A percentile compares a stretch with the other conserved stretches of the same genome.
These are phyloP conservation scores for Rhododendron simsii DNA, from an alignment of 148 eudicot species.

Conservation along the genomic window DNA sequence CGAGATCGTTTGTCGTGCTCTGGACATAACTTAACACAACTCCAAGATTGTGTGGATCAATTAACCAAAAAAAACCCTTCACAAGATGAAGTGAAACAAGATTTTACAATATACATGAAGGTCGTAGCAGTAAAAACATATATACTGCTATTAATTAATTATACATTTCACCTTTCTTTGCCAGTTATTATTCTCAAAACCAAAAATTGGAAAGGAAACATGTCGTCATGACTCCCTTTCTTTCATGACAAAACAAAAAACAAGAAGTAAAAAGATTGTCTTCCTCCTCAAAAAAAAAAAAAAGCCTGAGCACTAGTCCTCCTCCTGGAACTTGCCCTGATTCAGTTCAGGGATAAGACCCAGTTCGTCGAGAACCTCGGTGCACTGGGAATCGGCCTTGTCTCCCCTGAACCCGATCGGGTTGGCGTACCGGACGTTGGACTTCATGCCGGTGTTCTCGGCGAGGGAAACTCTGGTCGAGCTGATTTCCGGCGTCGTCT, in stretches of 20 bases:
- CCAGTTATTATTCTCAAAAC: neutral
- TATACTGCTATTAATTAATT: no score
- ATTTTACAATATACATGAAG: neutral
- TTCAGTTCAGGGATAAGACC: conserved; percentile 3
- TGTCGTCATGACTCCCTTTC: neutral
- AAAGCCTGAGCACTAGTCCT: neutral
- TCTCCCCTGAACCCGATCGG: conserved; percentile 28
- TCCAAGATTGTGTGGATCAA: no score
- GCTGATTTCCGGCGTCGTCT: neutral
- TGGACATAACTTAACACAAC: no score
- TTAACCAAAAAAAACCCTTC: no score
- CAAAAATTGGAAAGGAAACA: neutral
- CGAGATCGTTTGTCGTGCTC: no score
- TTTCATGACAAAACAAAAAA: neutral
- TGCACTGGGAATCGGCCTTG: conserved; percentile 13
- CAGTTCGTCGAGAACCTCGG: conserved; percentile 5
- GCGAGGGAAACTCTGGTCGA: conserved; percentile 13
- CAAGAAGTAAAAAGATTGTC: no score
- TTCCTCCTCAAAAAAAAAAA: neutral
- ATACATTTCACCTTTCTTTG: neutral
- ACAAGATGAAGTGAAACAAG: neutral
- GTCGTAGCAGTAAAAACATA: neutral
- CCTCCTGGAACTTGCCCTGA: neutral
- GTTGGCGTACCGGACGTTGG: conserved; percentile 21
- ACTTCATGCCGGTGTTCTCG: conserved; percentile 19